phyloP scores from a whole-genome alignment of 75 land plant genomes.

The Gnetum montanum region DNA sequence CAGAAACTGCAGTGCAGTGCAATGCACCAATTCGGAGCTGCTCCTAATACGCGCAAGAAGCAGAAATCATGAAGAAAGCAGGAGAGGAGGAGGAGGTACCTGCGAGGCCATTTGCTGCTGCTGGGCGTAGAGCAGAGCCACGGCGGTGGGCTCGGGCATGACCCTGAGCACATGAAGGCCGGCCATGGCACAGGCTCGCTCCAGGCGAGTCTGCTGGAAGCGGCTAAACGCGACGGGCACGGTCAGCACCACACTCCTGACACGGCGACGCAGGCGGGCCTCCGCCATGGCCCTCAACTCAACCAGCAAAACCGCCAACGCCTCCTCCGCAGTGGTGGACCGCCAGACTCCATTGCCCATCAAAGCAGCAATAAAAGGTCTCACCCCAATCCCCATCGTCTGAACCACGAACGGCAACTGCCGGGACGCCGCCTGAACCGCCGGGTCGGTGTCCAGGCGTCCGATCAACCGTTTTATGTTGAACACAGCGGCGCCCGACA shows the following conservation, averaged over 20 bases:
- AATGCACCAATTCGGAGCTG: too few relatives aligned
- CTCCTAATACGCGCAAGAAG: too few relatives aligned
- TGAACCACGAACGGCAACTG: constrained; percentile 59
- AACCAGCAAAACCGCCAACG: constrained; percentile 47
- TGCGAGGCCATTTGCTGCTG: constrained; percentile 36
- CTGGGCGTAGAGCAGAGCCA: constrained; percentile 59
- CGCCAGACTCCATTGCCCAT: constrained; percentile 57
- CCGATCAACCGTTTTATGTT: constrained; percentile 59
- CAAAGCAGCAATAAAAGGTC: constrained; percentile 66
- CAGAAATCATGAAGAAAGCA: too few relatives aligned
- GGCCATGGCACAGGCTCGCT: constrained; percentile 73
- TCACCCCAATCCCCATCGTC: constrained; percentile 54
- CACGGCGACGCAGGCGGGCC: constrained; percentile 23
- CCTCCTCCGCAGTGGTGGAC: constrained; percentile 61
- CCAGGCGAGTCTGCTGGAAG: constrained; percentile 55
- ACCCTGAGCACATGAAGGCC: constrained; percentile 53
- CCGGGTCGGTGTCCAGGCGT: constrained; percentile 59
- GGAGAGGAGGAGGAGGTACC: too few relatives aligned
- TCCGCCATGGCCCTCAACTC: constrained; percentile 64
- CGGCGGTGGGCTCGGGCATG: constrained; percentile 79
- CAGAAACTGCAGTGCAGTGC: too few relatives aligned
- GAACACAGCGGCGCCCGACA: constrained; percentile 50
- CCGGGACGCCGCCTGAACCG: constrained; percentile 36
- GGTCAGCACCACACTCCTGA: constrained; percentile 53
- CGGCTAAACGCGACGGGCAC: constrained; percentile 68